Evolutionary conservation across 148 eudicot species (phyloP), one percentile per base, ranked within the genome.

Genomic region (Agrostemma githago): DNA sequence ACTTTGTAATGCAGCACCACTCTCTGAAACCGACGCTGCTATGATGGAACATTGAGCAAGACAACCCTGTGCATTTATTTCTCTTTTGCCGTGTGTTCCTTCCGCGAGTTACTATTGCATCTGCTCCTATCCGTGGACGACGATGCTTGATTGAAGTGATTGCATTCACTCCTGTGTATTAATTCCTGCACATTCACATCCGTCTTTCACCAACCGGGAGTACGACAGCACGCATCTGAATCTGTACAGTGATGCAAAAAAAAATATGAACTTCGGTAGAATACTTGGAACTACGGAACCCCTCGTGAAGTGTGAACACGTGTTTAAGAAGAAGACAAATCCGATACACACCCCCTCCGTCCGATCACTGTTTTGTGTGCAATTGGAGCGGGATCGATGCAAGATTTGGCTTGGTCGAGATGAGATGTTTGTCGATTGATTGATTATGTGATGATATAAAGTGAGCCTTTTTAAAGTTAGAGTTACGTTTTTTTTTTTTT

Each of bases 21-120:
- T 95, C 65, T 92, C 98, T 5, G 98, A 95, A 61, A 90, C 86
- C 56, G 98, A 95, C 80, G 84, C 93, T 66, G 97, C 98, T 73
- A 82, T 95, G 77, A 95, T 95, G 92, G 96, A 92, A 40, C 90
- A 84, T 76, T 90, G 78, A 88, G 53, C 21, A 39, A 38, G 62
- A 75, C 34, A 26, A 42, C 20, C 60, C 2, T 5, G 6, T 48
- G 4, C 34, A 9, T 58, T 66, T 43, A 9, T 58, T 66, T 60
- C 62, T 40, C 15, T 63, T 63, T 66, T 48, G 26, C 14, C 46
- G n/a, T 9, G 61, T 38, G 37, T 42, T 26, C 15, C 37, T 57
- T 34, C 76, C 26, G 66, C 20, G 38, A 16, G 20, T 54, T 38
- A n/a, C 6, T 64, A 42, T 74, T 54, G 17, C 37, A 21, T 63